Conservation (phyloP, 192 early-diverging fungal species). For the Umbelopsis sp. region DNA sequence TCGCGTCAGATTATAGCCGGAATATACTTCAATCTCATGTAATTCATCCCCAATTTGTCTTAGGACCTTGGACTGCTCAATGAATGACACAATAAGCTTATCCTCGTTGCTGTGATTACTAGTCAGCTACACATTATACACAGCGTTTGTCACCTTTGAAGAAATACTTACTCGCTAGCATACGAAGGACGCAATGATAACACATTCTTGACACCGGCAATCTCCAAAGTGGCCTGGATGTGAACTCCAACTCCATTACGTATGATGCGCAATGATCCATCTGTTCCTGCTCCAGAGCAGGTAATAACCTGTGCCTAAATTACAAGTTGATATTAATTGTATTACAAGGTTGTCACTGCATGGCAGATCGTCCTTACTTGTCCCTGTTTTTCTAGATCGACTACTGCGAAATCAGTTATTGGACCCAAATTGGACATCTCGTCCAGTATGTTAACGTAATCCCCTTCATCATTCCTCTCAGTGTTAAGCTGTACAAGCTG, state of each 20-base stretch:
- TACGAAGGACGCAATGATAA: constrained; percentile 70
- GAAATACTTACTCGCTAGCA: constrained; percentile 46
- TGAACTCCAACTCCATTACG: constrained; percentile 93
- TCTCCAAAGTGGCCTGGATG: constrained; percentile 60
- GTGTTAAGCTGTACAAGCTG: constrained; percentile 66
- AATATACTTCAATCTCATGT: constrained; percentile 38
- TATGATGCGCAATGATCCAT: constrained; percentile 81
- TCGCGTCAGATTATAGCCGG: constrained; percentile 37
- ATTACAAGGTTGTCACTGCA: background rate
- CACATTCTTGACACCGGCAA: constrained; percentile 69
- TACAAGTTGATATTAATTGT: background rate
- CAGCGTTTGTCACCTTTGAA: background rate
- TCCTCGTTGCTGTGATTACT: constrained; percentile 40
- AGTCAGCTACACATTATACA: background rate
- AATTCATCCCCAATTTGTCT: constrained; percentile 38
- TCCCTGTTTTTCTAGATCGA: constrained; percentile 74
- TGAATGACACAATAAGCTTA: constrained; percentile 69
- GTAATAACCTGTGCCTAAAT: constrained; percentile 77
- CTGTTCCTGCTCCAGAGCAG: constrained; percentile 76
- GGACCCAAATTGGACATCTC: constrained; percentile 82
- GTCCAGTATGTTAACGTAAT: constrained; percentile 63
- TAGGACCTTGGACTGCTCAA: constrained; percentile 64
- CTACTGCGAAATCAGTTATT: constrained; percentile 83
- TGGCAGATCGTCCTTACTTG: constrained; percentile 16
- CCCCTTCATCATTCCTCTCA: constrained; percentile 50